phyloP scores from a whole-genome alignment of 352 stramenopile species.

The Pythium angustatum region DNA sequence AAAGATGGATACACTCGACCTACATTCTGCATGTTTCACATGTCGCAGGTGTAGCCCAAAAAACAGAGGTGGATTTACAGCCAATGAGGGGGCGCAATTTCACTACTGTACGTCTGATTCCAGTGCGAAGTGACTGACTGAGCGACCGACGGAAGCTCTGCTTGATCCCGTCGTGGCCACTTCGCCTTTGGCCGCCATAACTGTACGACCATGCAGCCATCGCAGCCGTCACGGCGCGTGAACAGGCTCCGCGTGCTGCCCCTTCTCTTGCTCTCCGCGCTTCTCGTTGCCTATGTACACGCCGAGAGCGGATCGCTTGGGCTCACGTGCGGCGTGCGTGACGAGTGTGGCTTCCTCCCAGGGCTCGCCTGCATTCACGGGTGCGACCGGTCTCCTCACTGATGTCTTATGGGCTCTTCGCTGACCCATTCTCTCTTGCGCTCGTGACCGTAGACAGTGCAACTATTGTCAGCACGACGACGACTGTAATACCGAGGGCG shows the following conservation, averaged over 20 bases:
- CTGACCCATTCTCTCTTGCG: background rate
- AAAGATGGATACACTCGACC: no score
- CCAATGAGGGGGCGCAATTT: no score
- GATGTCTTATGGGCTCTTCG: no score
- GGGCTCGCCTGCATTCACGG: constrained; percentile 64
- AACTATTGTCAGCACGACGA: constrained; percentile 55
- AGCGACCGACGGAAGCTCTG: background rate
- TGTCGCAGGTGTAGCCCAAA: no score
- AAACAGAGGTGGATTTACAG: no score
- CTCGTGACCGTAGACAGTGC: constrained; percentile 51
- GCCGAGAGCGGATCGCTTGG: constrained; percentile 29
- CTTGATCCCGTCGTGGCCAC: background rate
- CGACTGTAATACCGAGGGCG: constrained; percentile 54
- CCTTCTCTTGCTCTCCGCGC: background rate
- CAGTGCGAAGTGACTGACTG: background rate
- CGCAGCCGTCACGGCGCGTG: no score
- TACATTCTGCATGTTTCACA: no score
- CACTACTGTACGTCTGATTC: no score
- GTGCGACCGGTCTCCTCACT: no score
- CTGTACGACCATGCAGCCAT: no score
- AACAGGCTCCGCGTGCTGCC: background rate
- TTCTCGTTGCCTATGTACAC: background rate
- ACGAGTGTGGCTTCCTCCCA: constrained; percentile 77
- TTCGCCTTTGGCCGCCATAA: no score
- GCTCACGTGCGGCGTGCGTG: constrained; percentile 42